Evolutionary conservation across 495 filamentous ascomycete species (phyloP), one percentile per base, ranked within the genome.

Genomic region (Xylaria scruposa): DNA sequence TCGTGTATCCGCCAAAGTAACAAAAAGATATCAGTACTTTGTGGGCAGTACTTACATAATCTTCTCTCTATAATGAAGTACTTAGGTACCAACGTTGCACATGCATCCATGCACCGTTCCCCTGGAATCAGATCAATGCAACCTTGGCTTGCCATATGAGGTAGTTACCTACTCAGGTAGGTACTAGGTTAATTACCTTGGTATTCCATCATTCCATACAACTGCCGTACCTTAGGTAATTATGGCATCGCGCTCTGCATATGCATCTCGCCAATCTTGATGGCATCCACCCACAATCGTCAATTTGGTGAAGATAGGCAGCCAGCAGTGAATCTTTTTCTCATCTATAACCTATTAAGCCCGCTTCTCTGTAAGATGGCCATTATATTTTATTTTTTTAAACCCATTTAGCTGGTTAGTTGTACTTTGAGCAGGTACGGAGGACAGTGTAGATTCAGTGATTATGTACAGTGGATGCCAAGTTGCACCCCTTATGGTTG

Each of bases 221-320:
- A 40, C 38, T 40, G 10, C 38, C 7, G 38, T 40, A 40, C 10
- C 33, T 36, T 36, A 31, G 29, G 36, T 3, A 40, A 7, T 42
- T 42, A 1, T 38, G 36, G 36, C 8, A 38, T 38, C 36, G 38
- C 38, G 9, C n/a, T 9, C 49, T 9, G n/a, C 21, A 58, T 26
- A 33, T 60, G 33, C 58, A 60, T 63, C 60, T 63, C 60, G 60
- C 60, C 60, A 63, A 63, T 63, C 60, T 63, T 6, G 21, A 63
- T 63, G 15, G 38, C 38, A 63, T 29, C 60, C 60, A 61, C 36
- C 19, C 36, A 26, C 29, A 44, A 44, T 24, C 38, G 17, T 44
- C 1, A 17, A 63, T 42, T 8, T 29, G 12, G 60, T 63, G 60
- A 44, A 9, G 38, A 44, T 44, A 63, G 36, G 21, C 60, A 63